Conservation (phyloP, 1,284 basidiomycete genomes). For the Ceratobasidium theobromae region DNA sequence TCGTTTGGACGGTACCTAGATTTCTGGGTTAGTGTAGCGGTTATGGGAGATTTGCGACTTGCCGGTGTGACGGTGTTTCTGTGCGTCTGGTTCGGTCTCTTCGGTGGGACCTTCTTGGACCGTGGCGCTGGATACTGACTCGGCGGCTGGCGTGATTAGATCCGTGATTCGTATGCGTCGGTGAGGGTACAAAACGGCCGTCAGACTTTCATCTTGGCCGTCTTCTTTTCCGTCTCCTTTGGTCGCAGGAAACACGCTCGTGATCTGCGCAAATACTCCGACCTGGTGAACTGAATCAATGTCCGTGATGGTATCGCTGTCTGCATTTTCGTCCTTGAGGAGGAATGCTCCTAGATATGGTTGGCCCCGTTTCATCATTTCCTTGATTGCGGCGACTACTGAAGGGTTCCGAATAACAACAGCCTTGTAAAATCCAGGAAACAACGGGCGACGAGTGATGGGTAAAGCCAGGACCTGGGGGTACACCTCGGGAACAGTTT, state of each 20-base stretch:
- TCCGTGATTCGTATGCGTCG: constrained; percentile 90
- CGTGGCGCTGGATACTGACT: constrained; percentile 42
- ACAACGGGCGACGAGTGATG: constrained; percentile 92
- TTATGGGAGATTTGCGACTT: constrained; percentile 9
- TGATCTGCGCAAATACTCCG: constrained; percentile 97
- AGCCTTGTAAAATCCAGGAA: constrained; percentile 98
- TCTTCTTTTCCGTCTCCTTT: constrained; percentile 54
- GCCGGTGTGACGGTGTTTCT: constrained; percentile 27
- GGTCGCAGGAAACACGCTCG: constrained; percentile 82
- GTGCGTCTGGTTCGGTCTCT: constrained; percentile 41
- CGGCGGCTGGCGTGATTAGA: constrained; percentile 49
- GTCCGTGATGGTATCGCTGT: constrained; percentile 91
- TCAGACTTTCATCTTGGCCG: constrained; percentile 78
- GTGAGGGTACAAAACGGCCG: constrained; percentile 95
- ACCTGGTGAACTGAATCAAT: constrained; percentile 88
- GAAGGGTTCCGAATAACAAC: constrained; percentile 88
- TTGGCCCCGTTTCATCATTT: constrained; percentile 95
- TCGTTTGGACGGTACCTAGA: constrained; percentile 73
- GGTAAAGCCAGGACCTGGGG: constrained; percentile 95
- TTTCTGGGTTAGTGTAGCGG: not conserved
- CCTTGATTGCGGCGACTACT: constrained; percentile 93
- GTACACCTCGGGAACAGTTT: constrained; percentile 83
- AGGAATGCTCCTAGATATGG: constrained; percentile 98
- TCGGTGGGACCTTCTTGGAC: constrained; percentile 53
- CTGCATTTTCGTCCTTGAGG: constrained; percentile 91